Conservation (phyloP, 345 rosid genomes). For the Moricandia arvensis region DNA sequence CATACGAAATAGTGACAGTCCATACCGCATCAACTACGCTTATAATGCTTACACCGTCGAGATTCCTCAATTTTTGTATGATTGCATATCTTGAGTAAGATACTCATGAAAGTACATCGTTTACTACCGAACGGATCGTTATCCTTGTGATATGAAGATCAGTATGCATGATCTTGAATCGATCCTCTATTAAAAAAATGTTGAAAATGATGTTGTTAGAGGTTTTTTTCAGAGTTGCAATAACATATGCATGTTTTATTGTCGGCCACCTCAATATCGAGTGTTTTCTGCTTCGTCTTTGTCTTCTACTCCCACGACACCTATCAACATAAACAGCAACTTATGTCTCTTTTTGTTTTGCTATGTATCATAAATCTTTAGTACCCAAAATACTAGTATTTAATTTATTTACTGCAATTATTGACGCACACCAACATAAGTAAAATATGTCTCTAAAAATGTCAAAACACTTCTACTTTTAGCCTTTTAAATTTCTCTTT, state of each 20-base stretch:
- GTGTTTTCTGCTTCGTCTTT: slow-evolving; percentile 26
- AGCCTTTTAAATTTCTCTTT: background rate
- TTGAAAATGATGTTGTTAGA: slow-evolving; percentile 10
- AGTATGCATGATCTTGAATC: slow-evolving; percentile 28
- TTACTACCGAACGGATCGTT: background rate
- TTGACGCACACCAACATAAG: slow-evolving; percentile 9
- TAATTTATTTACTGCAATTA: background rate
- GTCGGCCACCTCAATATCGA: slow-evolving; percentile 41
- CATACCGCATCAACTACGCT: slow-evolving; percentile 6
- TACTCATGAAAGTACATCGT: background rate
- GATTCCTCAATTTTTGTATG: background rate
- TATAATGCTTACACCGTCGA: background rate
- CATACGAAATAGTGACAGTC: background rate
- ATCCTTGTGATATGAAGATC: slow-evolving; percentile 30
- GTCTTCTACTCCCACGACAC: slow-evolving; percentile 41
- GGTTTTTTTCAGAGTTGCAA: slow-evolving; percentile 22
- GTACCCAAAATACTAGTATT: slow-evolving; percentile 3
- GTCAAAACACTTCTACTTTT: slow-evolving; percentile 13
- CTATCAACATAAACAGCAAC: slow-evolving; percentile 28
- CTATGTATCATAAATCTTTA: slow-evolving; percentile 12
- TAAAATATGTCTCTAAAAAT: background rate
- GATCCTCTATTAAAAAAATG: background rate
- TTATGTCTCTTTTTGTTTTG: slow-evolving; percentile 32
- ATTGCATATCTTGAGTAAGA: background rate
- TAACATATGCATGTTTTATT: slow-evolving; percentile 43